phyloP scores from a whole-genome alignment of 352 stramenopile species.

The Phytopythium vexans region DNA sequence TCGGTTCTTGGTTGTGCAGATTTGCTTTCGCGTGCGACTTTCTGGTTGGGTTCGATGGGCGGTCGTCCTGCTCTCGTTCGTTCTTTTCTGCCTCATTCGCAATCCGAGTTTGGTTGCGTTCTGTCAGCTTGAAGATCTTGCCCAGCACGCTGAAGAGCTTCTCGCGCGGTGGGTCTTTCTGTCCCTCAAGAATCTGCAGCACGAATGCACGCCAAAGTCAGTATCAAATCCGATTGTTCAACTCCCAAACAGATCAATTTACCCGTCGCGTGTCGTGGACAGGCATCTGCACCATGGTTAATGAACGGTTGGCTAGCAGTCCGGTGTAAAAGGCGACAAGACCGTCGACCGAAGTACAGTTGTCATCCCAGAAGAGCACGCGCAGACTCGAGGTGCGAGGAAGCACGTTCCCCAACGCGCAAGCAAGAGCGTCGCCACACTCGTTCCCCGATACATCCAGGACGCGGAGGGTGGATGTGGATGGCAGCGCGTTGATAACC shows the following conservation, averaged over 20 bases:
- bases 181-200: constrained; percentile 63
- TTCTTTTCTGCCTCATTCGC: neutral
- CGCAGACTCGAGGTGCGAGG: constrained; percentile 55
- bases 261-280: constrained; percentile 75
- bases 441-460: constrained; percentile 76
- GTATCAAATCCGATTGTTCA: neutral
- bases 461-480: constrained; percentile 47
- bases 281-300: constrained; percentile 73
- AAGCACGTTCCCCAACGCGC: constrained; percentile 37
- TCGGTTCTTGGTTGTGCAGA: no score
- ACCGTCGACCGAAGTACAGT: constrained; percentile 68
- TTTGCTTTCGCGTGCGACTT: no score
- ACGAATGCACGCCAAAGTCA: neutral
- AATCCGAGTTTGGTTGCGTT: constrained; percentile 41
- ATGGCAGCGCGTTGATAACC: constrained; percentile 37
- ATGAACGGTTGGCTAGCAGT: constrained; percentile 49
- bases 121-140: constrained; percentile 72
- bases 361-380: constrained; percentile 76
- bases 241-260: neutral
- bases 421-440: constrained; percentile 58
- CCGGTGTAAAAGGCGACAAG: constrained; percentile 65
- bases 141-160: constrained; percentile 70
- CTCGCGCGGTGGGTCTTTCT: constrained; percentile 60
- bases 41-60: no score
- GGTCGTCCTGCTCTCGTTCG: neutral